Conservation (phyloP, 345 rosid species). For the Cardamine occulta region DNA sequence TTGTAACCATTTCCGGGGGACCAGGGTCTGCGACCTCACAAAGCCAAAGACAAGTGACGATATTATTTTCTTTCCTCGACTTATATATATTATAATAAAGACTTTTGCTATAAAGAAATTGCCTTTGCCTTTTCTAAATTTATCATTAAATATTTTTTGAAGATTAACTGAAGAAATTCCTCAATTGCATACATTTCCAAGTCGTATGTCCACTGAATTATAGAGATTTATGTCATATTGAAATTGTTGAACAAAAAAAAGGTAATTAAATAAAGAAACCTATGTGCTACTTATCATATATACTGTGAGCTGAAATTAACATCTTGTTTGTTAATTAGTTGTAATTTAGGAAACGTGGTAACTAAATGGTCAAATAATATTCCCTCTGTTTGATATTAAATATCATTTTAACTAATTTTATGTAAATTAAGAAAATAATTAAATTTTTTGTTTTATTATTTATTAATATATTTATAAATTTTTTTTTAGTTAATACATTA, state of each 20-base stretch:
- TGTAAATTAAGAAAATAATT: too few species aligned
- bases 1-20: constrained; percentile 51
- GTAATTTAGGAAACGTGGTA: background rate
- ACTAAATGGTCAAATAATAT: background rate
- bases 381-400: too few species aligned
- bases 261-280: background rate
- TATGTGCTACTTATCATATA: background rate
- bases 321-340: background rate
- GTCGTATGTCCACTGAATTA: background rate
- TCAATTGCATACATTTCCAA: background rate
- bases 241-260: background rate
- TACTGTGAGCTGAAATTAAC: background rate
- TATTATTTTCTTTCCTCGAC: constrained; percentile 30
- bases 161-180: background rate
- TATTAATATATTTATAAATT: too few species aligned
- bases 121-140: background rate
- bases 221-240: background rate
- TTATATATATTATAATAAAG: background rate
- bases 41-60: constrained; percentile 34
- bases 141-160: background rate
- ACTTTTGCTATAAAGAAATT: background rate
- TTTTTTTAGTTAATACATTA: too few species aligned
- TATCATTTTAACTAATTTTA: too few species aligned
- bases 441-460: too few species aligned
- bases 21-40: constrained; percentile 47